Conservation (phyloP, 495 filamentous ascomycete genomes). For the Platismatia glauca region DNA sequence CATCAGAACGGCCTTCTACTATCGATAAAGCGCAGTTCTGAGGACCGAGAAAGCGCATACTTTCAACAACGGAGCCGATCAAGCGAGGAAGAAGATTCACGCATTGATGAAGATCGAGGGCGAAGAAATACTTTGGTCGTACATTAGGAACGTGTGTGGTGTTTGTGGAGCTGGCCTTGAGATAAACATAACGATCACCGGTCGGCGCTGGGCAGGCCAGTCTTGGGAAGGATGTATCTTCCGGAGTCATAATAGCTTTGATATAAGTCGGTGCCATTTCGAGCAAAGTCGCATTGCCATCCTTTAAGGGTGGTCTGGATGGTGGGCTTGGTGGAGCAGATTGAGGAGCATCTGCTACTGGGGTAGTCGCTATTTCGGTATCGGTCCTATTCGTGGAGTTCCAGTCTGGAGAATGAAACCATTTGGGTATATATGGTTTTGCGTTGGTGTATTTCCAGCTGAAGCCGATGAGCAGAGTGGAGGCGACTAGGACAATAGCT, state of each 20-base stretch:
- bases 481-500: background rate
- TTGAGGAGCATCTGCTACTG: background rate
- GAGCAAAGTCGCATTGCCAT: background rate
- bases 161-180: background rate
- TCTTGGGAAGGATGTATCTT: background rate
- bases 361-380: background rate
- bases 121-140: slow-evolving; percentile 37
- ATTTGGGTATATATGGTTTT: background rate
- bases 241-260: background rate
- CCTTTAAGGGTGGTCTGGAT: background rate
- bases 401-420: background rate
- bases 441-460: background rate
- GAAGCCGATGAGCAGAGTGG: background rate
- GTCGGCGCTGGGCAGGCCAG: background rate
- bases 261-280: background rate
- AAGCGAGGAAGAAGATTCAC: slow-evolving; percentile 37
- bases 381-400: background rate
- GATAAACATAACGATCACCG: background rate
- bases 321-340: background rate
- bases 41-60: slow-evolving; percentile 41
- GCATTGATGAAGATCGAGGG: slow-evolving; percentile 39
- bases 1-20: slow-evolving; percentile 40
- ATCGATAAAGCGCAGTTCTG: slow-evolving; percentile 41
- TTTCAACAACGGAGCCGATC: slow-evolving; percentile 39
- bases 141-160: background rate